phyloP scores from a whole-genome alignment of 768 basidiomycete species.

The Suillus bovinus region DNA sequence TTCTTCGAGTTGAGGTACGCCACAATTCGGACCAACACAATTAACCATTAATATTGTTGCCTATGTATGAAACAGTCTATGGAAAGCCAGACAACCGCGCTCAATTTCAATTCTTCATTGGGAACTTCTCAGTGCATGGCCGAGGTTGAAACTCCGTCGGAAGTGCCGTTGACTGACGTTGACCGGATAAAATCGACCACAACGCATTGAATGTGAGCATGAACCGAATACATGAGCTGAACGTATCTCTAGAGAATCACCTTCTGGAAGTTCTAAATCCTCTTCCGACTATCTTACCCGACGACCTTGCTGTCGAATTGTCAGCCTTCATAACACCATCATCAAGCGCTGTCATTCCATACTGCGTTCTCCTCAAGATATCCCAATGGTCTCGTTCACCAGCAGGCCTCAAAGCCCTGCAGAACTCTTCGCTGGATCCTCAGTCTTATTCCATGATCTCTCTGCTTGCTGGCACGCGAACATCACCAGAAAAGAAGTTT shows the following conservation, averaged over 20 bases:
- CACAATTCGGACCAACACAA: too few species aligned
- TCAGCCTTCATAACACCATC: conserved; percentile 35
- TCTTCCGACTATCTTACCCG: conserved; percentile 48
- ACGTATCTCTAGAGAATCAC: conserved; percentile 70
- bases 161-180: too few species aligned
- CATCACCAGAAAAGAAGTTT: conserved; percentile 77
- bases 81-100: background rate
- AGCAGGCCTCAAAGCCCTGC: conserved; percentile 41
- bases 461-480: conserved; percentile 73
- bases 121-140: too few species aligned
- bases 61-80: too few species aligned
- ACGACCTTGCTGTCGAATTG: conserved; percentile 44
- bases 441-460: conserved; percentile 68
- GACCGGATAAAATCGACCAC: too few species aligned
- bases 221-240: conserved; percentile 34
- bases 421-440: conserved; percentile 47
- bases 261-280: conserved; percentile 49
- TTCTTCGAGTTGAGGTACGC: too few species aligned
- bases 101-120: too few species aligned
- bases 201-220: background rate
- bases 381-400: conserved; percentile 70
- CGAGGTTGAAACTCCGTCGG: too few species aligned
- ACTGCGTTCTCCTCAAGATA: conserved; percentile 54
- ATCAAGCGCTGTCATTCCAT: conserved; percentile 50
- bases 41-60: too few species aligned